A percentile compares a stretch with the other conserved stretches of the same genome.
These are phyloP conservation scores for Eutrema heterophyllum DNA, from an alignment of 345 rosid genomes.

Conservation along the genomic window DNA sequence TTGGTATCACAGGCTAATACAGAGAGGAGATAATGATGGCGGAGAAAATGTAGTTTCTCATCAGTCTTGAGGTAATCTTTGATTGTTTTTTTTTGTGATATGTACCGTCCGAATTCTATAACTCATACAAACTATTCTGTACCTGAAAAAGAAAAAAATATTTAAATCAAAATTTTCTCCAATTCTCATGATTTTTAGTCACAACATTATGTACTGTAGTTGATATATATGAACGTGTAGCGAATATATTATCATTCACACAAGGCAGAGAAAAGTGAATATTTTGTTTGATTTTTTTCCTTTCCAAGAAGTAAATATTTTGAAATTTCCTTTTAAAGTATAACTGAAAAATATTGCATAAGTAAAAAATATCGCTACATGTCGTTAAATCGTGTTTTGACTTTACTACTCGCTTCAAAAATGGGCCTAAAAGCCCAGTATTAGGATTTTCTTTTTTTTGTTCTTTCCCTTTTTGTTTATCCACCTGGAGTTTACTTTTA, in stretches of 20 bases:
- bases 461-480: background rate
- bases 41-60: background rate
- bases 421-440: slow-evolving; percentile 29
- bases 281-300: background rate
- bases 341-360: background rate
- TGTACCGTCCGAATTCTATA: slow-evolving; percentile 17
- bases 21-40: slow-evolving; percentile 27
- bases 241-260: background rate
- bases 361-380: background rate
- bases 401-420: background rate
- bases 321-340: background rate
- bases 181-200: background rate
- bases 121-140: slow-evolving; percentile 24
- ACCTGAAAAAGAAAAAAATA: background rate
- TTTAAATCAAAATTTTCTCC: background rate
- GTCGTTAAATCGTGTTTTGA: background rate
- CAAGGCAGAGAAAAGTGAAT: background rate
- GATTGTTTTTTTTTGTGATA: slow-evolving; percentile 14
- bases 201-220: background rate
- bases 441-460: background rate
- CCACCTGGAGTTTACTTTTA: slow-evolving; percentile 14
- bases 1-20: slow-evolving; percentile 31
- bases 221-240: background rate
- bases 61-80: slow-evolving; percentile 27
- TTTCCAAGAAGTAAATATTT: background rate